Base-by-base conservation (phyloP, 257 asterid genomes). In the Plantago major region DNA sequence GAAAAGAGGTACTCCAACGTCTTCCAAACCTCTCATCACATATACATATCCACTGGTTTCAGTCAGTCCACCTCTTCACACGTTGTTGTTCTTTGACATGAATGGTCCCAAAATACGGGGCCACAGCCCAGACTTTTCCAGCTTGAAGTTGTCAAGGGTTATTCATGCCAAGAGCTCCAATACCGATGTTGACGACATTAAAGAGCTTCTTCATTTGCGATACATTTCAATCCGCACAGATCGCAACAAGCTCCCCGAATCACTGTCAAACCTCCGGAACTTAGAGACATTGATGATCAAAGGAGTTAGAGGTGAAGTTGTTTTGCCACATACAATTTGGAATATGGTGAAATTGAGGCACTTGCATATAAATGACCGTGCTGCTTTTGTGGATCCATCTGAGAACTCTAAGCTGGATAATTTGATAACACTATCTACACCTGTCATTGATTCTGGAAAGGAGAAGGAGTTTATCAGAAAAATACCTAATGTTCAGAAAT, bases 11-110 rank as follows among this genome's bases (percentile, higher is more conserved):
- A n/a, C 28, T 55, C 13, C 44, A 50, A 9, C 22, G 3, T 50
- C 26, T 50, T 50, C 55, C 0, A 50, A 50, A 50, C 55, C 28
- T 55, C 11, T 55, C 18, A 37, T 33, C 40, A 1, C 40, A 33
- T 33, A 33, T 33, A 33, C 1, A 33, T 33, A 33, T 33, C 45
- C 44, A 5, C 7, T 11, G 46, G 43, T 55, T 33, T 55, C 60
- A 6, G 28, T 55, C 11, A 30, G 16, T 55, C 60, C 42, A 30
- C 60, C 60, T 55, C 19, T 55, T 11, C 42, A 45, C 17, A 26
- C 60, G 30, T 55, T 55, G 17, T 55, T 55, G 46, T 55, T n/a
- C 16, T 55, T 55, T 55, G 16, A 33, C 60, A 28, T 55, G 60
- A 30, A 50, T 10, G 5, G 40, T 33, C 40, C n/a, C 12, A 22